phyloP scores from a whole-genome alignment of 2,329 filamentous ascomycete genomes.

The Penicillium aurantiogriseum region DNA sequence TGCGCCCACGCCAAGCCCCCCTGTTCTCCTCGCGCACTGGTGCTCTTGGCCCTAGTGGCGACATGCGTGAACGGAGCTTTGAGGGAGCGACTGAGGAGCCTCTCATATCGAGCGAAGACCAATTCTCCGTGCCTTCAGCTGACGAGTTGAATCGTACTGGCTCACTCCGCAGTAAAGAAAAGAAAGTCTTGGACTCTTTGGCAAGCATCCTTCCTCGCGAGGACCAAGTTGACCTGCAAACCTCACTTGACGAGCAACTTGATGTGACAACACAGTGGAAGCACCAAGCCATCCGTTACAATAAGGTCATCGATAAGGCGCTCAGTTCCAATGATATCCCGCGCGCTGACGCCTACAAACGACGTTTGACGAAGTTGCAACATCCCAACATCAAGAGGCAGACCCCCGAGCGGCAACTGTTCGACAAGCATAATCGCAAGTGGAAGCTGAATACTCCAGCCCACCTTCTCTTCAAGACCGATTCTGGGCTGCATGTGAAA shows the following conservation, averaged over 20 bases:
- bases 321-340: neutral
- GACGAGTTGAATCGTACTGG: neutral
- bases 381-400: neutral
- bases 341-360: neutral
- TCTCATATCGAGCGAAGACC: neutral
- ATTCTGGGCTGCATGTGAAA: neutral
- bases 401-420: neutral
- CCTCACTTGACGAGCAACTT: neutral
- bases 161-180: neutral
- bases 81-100: neutral
- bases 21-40: constrained; percentile 9
- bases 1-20: neutral
- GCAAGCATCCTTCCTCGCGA: constrained; percentile 6
- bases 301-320: neutral
- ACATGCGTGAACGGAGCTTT: neutral
- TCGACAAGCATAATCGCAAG: constrained; percentile 1
- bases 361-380: neutral
- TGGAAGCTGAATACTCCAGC: neutral
- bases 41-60: constrained; percentile 4
- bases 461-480: neutral
- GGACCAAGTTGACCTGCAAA: constrained; percentile 12
- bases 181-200: neutral
- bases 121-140: neutral
- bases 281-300: neutral
- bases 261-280: neutral